phyloP scores from a whole-genome alignment of 225 moss, liverwort and hornwort genomes.

The Sphagnum tenellum region DNA sequence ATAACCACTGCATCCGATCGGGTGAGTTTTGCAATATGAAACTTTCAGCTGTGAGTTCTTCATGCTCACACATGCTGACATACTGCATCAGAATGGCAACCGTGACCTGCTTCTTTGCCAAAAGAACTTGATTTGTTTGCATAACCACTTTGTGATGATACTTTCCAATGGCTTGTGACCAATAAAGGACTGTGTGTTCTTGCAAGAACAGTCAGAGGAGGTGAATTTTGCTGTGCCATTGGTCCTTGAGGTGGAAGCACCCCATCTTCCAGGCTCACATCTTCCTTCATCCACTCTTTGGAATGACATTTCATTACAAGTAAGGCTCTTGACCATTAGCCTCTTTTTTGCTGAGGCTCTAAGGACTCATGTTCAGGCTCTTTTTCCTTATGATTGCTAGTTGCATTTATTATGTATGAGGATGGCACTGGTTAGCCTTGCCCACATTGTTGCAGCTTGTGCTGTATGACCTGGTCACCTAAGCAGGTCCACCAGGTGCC shows the following conservation, averaged over 20 bases:
- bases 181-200: too few relatives aligned
- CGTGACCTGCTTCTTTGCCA: not conserved
- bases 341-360: not conserved
- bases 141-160: not conserved
- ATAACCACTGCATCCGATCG: slow-evolving; percentile 42
- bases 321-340: slow-evolving; percentile 9
- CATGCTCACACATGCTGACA: not conserved
- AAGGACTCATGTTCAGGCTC: too few relatives aligned
- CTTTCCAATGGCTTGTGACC: too few relatives aligned
- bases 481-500: too few relatives aligned
- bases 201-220: slow-evolving; percentile 57
- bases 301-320: slow-evolving; percentile 73
- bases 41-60: not conserved
- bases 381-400: too few relatives aligned
- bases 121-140: not conserved
- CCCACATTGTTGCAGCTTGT: too few relatives aligned
- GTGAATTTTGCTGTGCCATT: slow-evolving; percentile 81
- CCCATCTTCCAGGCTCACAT: slow-evolving; percentile 31
- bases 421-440: too few relatives aligned
- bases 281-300: slow-evolving; percentile 47
- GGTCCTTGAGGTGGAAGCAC: slow-evolving; percentile 45
- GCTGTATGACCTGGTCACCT: too few relatives aligned
- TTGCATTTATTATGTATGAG: too few relatives aligned
- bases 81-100: too few relatives aligned
- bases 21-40: slow-evolving; percentile 21